Base-by-base conservation (phyloP, 2,329 filamentous ascomycete species). In the Mycosphaerella arachidis region DNA sequence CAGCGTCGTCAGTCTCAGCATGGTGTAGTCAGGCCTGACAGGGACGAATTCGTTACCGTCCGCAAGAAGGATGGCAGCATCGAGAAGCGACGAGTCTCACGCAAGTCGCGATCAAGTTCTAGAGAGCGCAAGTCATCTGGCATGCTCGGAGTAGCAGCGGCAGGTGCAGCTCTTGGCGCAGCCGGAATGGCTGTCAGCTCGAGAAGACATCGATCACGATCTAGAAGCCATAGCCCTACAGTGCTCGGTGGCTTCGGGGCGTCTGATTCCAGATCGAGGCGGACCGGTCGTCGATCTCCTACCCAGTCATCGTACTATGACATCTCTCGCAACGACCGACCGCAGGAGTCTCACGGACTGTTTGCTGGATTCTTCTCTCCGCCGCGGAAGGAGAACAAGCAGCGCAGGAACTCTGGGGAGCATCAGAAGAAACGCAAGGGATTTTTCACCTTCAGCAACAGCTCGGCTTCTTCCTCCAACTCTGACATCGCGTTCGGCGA, bases 401-500 rank as follows among this genome's bases (percentile, higher is more conserved):
- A 70, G 50, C 57, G 63, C 16, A 57, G 63, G 63, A 67, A 18
- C 62, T 60, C n/a, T 62, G 60, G 1, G 58, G 62, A 24, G 24
- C 24, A 24, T 24, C 24, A 24, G 24, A 3, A 24, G 24, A 24
- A 24, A 24, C 24, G 24, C 24, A 24, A 24, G 24, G 24, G 24
- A 24, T 24, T 24, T 24, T 24, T 24, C 24, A 24, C 24, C 20
- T 62, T 57, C 9, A 31, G 35, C 20, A 55, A 52, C 56, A 53
- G 45, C 27, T 58, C 51, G 7, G 62, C 60, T 1, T 63, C 61
- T 37, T 66, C 63, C 1, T 70, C 65, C 8, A 59, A 63, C 51
- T 67, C 64, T 20, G 55, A 57, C 46, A 73, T 81, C 63, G 78
- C 76, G 0, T 82, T 80, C 65, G 79, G 79, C 20, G 72, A 67